A percentile compares a stretch with the other conserved stretches of the same genome.
Evolutionary conservation across 192 early-diverging fungal genomes (phyloP).

Genomic region (Podila epicladia): DNA sequence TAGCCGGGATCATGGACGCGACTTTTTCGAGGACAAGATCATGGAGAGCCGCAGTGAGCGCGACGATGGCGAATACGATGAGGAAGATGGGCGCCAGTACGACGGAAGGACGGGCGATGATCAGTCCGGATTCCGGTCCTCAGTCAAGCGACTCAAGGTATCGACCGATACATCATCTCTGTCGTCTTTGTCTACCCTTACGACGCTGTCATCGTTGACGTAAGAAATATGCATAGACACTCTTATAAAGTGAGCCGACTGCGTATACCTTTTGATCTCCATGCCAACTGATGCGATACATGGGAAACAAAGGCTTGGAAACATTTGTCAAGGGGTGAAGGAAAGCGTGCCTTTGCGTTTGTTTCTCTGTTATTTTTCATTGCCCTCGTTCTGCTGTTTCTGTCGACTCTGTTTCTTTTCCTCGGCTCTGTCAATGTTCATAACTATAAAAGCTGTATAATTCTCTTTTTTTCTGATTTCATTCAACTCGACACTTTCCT

Average conservation of each 20-base stretch:
- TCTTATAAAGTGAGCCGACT: too few species aligned
- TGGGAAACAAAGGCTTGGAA: too few species aligned
- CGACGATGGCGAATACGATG: conserved; percentile 9
- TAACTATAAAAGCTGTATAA: neutral
- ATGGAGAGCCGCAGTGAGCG: neutral
- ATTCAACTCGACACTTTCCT: neutral
- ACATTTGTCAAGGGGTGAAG: too few species aligned
- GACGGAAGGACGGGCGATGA: conserved; percentile 3
- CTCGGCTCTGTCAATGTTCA: neutral
- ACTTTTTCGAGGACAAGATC: neutral
- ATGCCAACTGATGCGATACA: too few species aligned
- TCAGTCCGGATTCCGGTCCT: conserved; percentile 8
- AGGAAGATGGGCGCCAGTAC: conserved; percentile 6
- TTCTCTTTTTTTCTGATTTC: neutral
- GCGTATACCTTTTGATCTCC: too few species aligned
- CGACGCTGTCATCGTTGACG: conserved; percentile 31
- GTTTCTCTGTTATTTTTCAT: too few species aligned
- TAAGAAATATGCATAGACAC: neutral
- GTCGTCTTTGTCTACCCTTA: conserved; percentile 33
- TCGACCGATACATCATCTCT: conserved; percentile 38
- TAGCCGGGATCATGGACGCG: conserved; percentile 8
- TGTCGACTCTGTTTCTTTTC: neutral
- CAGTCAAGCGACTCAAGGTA: conserved; percentile 34
- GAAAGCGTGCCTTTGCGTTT: neutral
- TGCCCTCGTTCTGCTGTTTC: too few species aligned